Conservation (phyloP, 306 rosid genomes). For the Dalbergia cultrata region DNA sequence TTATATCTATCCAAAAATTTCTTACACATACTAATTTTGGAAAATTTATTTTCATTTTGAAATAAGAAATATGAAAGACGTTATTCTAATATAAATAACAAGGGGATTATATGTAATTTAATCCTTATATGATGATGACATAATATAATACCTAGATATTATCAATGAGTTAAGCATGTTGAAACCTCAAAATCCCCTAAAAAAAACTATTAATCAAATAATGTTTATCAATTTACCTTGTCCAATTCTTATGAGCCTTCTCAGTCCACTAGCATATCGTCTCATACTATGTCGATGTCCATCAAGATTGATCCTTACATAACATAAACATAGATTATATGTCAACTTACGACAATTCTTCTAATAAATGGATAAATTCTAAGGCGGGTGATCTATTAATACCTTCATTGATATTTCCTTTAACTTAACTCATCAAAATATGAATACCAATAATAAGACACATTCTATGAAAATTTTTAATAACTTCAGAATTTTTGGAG, state of each 20-base stretch:
- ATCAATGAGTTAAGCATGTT: constrained; percentile 6
- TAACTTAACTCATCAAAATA: constrained; percentile 6
- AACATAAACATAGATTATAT: constrained; percentile 38
- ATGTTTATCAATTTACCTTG: constrained; percentile 67
- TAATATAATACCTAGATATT: neutral
- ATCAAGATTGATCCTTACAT: constrained; percentile 79
- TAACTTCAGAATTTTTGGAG: neutral
- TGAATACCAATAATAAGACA: constrained; percentile 4
- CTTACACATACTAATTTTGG: constrained; percentile 6
- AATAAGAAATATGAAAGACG: constrained; percentile 19
- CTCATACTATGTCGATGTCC: constrained; percentile 80
- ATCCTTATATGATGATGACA: neutral
- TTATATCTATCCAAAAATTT: neutral
- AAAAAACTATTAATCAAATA: neutral
- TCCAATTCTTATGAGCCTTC: constrained; percentile 83
- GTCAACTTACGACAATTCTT: constrained; percentile 38
- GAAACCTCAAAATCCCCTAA: neutral
- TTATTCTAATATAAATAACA: neutral
- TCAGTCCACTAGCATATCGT: constrained; percentile 84
- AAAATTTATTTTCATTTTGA: neutral
- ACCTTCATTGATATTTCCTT: neutral
- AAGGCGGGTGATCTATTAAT: constrained; percentile 13
- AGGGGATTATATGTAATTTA: neutral
- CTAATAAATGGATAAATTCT: constrained; percentile 15
- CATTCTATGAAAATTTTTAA: neutral